Percentiles rank a stretch among this genome's conserved stretches.
These are phyloP conservation scores for Dorcoceras hygrometricum DNA, from an alignment of 257 asterid species.

Conservation along the genomic window DNA sequence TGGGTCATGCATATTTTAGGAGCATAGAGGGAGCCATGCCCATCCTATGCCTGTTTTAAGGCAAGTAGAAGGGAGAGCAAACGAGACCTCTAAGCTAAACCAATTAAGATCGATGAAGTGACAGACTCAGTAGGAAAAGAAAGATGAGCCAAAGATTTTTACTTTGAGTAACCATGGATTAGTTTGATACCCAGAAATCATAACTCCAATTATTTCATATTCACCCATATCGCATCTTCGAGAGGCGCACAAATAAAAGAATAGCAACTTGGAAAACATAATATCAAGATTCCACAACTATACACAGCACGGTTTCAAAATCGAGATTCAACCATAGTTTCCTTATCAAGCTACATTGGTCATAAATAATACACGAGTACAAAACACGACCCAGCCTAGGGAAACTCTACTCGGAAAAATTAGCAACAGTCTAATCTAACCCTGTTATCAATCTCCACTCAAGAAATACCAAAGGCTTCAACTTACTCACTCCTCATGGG, in stretches of 20 bases:
- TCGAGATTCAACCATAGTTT: neutral
- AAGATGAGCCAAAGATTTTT: too few relatives aligned
- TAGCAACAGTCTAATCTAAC: constrained; percentile 7
- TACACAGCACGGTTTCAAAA: neutral
- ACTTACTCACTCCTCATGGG: constrained; percentile 6
- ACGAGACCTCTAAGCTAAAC: neutral
- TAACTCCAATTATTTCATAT: neutral
- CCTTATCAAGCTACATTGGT: neutral
- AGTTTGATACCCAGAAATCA: neutral
- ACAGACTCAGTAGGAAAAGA: too few relatives aligned
- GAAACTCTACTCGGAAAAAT: constrained; percentile 12
- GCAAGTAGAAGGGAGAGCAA: neutral
- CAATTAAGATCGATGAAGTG: neutral
- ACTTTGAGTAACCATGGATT: too few relatives aligned
- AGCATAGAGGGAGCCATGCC: too few relatives aligned
- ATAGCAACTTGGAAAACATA: neutral
- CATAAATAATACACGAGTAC: neutral
- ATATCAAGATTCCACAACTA: neutral
- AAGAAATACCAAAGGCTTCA: neutral
- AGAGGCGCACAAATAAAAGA: too few relatives aligned
- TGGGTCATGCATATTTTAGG: too few relatives aligned
- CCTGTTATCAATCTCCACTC: constrained; percentile 5
- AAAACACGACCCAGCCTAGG: neutral
- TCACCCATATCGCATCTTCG: too few relatives aligned
- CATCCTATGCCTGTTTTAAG: too few relatives aligned